Conservation (phyloP, 1,284 basidiomycete species). For the Cryptococcus depauperatus region DNA sequence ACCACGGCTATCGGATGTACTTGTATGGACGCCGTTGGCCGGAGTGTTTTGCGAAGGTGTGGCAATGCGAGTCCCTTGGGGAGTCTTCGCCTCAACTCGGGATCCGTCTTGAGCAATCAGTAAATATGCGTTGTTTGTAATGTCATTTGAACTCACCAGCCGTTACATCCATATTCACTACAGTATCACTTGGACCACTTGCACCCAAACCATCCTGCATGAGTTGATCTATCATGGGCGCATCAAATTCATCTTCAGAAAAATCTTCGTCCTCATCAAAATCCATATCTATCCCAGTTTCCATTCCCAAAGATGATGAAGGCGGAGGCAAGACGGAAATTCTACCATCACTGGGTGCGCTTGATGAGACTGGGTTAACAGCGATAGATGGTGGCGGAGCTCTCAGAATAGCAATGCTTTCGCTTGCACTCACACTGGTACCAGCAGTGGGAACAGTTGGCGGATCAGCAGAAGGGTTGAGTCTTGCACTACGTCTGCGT, state of each 20-base stretch:
- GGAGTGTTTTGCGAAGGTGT: conserved; percentile 57
- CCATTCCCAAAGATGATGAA: too few species aligned
- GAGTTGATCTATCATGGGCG: conserved; percentile 51
- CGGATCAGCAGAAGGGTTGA: conserved; percentile 53
- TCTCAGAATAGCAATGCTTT: background rate
- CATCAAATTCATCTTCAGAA: conserved; percentile 63
- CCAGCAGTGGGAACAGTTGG: conserved; percentile 27
- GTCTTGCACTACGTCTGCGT: conserved; percentile 69
- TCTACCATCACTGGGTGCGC: conserved; percentile 10
- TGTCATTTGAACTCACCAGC: conserved; percentile 53
- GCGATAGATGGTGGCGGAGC: conserved; percentile 1
- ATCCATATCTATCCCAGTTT: conserved; percentile 40
- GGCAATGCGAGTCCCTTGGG: conserved; percentile 85
- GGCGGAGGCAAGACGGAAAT: conserved; percentile 25
- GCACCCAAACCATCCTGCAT: conserved; percentile 49
- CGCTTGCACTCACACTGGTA: conserved; percentile 20
- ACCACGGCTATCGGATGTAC: conserved; percentile 24
- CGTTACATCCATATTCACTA: conserved; percentile 71
- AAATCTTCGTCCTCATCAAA: conserved; percentile 50
- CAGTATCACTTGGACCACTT: conserved; percentile 58
- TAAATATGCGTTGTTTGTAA: too few species aligned
- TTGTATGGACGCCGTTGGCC: conserved; percentile 2
- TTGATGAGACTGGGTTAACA: conserved; percentile 9
- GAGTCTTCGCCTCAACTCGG: conserved; percentile 88
- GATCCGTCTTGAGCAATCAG: conserved; percentile 59